Evolutionary conservation across 2,329 filamentous ascomycete genomes (phyloP).

Genomic region (Onygenales sp.): DNA sequence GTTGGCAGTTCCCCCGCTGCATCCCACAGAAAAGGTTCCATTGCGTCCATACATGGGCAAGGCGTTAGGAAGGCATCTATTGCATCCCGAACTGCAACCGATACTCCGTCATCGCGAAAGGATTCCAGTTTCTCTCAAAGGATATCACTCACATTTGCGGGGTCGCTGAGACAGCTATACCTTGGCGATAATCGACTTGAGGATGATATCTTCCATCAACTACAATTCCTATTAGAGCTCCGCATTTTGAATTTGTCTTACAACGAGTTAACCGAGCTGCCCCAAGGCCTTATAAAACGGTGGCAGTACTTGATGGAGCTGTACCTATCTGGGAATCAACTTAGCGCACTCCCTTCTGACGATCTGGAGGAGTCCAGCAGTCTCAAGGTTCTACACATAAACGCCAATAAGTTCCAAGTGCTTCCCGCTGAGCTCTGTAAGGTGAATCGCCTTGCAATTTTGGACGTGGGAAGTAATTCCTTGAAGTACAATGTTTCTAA

Average conservation of each 20-base stretch:
- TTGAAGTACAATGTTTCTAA: slow-evolving; percentile 99
- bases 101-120: slow-evolving; percentile 58
- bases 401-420: slow-evolving; percentile 96
- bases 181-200: slow-evolving; percentile 90
- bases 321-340: slow-evolving; percentile 88
- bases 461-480: slow-evolving; percentile 90
- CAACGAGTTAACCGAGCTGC: slow-evolving; percentile 88
- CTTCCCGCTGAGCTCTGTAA: slow-evolving; percentile 91
- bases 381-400: slow-evolving; percentile 85
- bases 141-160: slow-evolving; percentile 76
- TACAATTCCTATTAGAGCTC: slow-evolving; percentile 72
- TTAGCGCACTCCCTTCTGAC: slow-evolving; percentile 84
- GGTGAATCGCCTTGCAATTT: slow-evolving; percentile 78
- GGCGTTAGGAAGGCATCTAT: slow-evolving; percentile 78
- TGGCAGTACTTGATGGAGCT: slow-evolving; percentile 88
- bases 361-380: slow-evolving; percentile 85
- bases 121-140: slow-evolving; percentile 79
- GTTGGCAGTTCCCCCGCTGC: slow-evolving; percentile 62
- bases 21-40: slow-evolving; percentile 63
- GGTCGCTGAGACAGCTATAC: slow-evolving; percentile 72
- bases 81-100: slow-evolving; percentile 56
- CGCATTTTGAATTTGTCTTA: slow-evolving; percentile 88
- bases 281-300: slow-evolving; percentile 73
- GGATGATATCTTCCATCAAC: slow-evolving; percentile 89
- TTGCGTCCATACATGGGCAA: slow-evolving; percentile 70